A percentile compares a stretch with the other conserved stretches of the same genome.
These are phyloP conservation scores for Candida yuanshanica DNA, from an alignment of 805 yeast species.

Conservation along the genomic window DNA sequence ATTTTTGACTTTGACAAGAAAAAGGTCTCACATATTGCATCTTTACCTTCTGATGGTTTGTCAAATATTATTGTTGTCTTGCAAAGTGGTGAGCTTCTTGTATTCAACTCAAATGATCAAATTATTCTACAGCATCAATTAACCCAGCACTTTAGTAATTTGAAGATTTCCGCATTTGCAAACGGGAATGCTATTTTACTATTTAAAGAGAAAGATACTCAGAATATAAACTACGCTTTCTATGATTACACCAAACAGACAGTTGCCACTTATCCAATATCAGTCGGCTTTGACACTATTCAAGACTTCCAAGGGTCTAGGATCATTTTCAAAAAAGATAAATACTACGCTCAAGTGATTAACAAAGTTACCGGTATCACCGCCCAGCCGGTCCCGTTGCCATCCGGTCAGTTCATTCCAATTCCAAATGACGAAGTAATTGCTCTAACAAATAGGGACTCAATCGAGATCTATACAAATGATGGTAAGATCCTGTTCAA, in stretches of 20 bases:
- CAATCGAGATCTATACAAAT: conserved; percentile 14
- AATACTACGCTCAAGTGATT: conserved; percentile 9
- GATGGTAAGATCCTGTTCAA: conserved; percentile 11
- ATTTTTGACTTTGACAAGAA: conserved; percentile 6
- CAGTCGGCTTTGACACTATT: conserved; percentile 12
- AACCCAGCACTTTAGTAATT: conserved; percentile 6
- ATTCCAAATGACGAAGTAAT: conserved; percentile 14
- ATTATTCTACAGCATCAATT: background rate
- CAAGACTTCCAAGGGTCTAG: conserved; percentile 20
- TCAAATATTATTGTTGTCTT: conserved; percentile 8
- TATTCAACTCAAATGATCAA: conserved; percentile 4
- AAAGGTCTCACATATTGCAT: conserved; percentile 4
- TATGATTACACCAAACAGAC: conserved; percentile 8
- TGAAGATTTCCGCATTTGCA: conserved; percentile 6
- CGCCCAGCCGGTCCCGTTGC: conserved; percentile 6
- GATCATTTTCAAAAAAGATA: conserved; percentile 11
- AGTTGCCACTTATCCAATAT: conserved; percentile 7
- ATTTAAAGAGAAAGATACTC: conserved; percentile 3
- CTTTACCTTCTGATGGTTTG: background rate
- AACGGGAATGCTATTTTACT: conserved; percentile 16
- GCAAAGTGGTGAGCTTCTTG: conserved; percentile 9
- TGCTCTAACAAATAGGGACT: conserved; percentile 18
- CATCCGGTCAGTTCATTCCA: conserved; percentile 11
- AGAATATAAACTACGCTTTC: conserved; percentile 9
- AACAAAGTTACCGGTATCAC: conserved; percentile 9